Base-by-base conservation (phyloP, 31 red algal species). In the Bonnemaisonia californica region DNA sequence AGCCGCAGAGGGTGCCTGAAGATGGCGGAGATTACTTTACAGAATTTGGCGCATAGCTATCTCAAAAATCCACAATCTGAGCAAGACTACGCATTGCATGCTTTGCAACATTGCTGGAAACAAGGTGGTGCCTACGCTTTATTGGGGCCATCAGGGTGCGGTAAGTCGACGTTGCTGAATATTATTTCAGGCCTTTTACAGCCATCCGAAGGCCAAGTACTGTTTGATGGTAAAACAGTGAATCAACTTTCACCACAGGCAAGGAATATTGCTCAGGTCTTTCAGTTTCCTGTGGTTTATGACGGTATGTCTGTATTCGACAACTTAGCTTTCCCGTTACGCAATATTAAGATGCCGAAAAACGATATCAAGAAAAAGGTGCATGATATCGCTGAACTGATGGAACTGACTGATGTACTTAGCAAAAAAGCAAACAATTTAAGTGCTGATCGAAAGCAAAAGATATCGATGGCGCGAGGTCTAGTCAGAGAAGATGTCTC, bases 391-490 rank as follows among this genome's bases (percentile, higher is more conserved):
- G 18, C 62, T 13, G 26, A 66, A 24, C 12, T 66, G 19, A 30
- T 66, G 27, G 19, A 66, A 24, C 13, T 66, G 82, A 4, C 13
- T 57, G 31, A 66, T 75, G 39, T 83, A 64, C 37, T 62, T n/a
- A n/a, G n/a, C n/a, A n/a, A 83, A 24, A 91, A 75, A 55, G 78
- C 78, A 18, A 60, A 62, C 47, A 74, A 79, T 26, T 51, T 89
- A 41, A 65, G 51, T 27, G 87, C 80, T 1, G 87, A 80, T 16
- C 82, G 76, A 39, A 54, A 62, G 7, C 90, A 93, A 55, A 65
- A 84, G 22, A 84, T 93, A 9, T 36, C 87, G 21, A 32, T 94
- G 0, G 91, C 79, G 18, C 91, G 91, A 8, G 69, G 66, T 27
- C 45, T 92, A 21, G 91, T 92, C 34, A 57, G 77, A 8, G 45